Evolutionary conservation across 208 protist genomes (phyloP).

Genomic region (Jaenimonas drosophilae): DNA sequence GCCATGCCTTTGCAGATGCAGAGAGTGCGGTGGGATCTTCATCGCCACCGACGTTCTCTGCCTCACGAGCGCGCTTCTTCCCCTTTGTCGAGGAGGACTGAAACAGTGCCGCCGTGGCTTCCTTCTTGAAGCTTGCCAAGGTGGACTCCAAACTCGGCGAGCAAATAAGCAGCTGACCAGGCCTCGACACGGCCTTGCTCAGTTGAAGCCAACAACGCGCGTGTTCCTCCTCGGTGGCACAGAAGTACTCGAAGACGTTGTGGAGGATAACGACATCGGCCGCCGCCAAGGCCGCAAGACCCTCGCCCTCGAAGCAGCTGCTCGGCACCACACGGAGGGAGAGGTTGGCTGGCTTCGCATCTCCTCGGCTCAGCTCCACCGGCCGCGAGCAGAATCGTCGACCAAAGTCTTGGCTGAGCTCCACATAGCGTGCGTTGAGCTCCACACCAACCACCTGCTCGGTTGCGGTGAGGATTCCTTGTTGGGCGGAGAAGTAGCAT

Average conservation of each 20-base stretch:
- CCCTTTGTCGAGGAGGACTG: neutral
- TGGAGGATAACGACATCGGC: slow-evolving; percentile 72
- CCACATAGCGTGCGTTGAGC: slow-evolving; percentile 15
- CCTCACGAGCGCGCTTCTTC: neutral
- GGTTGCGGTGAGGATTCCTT: slow-evolving; percentile 16
- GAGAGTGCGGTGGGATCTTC: no score
- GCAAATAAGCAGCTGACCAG: slow-evolving; percentile 52
- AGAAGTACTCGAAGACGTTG: slow-evolving; percentile 88
- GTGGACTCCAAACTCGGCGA: slow-evolving; percentile 53
- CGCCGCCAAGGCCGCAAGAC: slow-evolving; percentile 14
- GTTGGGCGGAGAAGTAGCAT: slow-evolving; percentile 36
- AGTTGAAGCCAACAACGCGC: slow-evolving; percentile 54
- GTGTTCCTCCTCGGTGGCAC: slow-evolving; percentile 25
- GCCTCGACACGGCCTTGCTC: slow-evolving; percentile 18
- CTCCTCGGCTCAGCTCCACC: neutral
- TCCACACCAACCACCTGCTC: slow-evolving; percentile 17
- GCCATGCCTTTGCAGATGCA: no score
- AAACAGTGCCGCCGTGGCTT: slow-evolving; percentile 3
- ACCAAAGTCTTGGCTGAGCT: slow-evolving; percentile 15
- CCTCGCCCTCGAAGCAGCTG: slow-evolving; percentile 51
- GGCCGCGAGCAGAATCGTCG: slow-evolving; percentile 13
- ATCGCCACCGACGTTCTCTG: neutral
- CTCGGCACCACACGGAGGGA: slow-evolving; percentile 32
- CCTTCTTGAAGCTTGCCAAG: slow-evolving; percentile 15
- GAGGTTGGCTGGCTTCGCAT: neutral